Evolutionary conservation across 2,329 filamentous ascomycete genomes (phyloP).

Genomic region (Arthrobotrys entomopaga): DNA sequence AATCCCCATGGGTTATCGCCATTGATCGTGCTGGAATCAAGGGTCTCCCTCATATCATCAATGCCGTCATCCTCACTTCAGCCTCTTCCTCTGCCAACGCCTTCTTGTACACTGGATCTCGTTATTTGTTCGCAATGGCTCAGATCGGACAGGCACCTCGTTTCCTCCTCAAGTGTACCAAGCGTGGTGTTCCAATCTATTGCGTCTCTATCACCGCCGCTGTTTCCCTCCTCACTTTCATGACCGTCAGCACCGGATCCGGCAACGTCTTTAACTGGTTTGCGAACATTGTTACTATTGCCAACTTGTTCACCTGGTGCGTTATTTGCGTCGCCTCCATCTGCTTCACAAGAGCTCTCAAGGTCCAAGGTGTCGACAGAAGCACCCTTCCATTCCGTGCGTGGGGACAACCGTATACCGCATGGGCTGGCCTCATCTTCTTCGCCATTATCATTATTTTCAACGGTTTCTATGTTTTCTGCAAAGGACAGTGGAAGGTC

Average conservation of each 20-base stretch:
- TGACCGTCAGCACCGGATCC: constrained; percentile 61
- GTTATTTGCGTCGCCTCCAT: constrained; percentile 70
- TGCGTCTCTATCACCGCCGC: constrained; percentile 65
- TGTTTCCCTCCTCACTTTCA: constrained; percentile 60
- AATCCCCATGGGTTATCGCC: constrained; percentile 68
- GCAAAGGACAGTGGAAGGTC: constrained; percentile 71
- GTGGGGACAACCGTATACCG: constrained; percentile 71
- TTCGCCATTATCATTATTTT: constrained; percentile 74
- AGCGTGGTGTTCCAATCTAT: constrained; percentile 70
- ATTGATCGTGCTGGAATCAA: constrained; percentile 64
- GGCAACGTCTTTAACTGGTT: constrained; percentile 73
- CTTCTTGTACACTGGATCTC: constrained; percentile 67
- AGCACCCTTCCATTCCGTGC: constrained; percentile 68
- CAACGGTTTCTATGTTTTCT: constrained; percentile 81
- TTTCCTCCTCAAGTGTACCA: constrained; percentile 71
- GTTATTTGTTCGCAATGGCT: constrained; percentile 68
- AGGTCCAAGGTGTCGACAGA: constrained; percentile 66
- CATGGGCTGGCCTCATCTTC: constrained; percentile 70
- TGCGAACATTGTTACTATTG: constrained; percentile 74
- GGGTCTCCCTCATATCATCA: constrained; percentile 73
- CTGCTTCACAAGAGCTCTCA: constrained; percentile 70
- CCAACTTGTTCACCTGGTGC: constrained; percentile 71
- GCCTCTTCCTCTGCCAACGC: constrained; percentile 70
- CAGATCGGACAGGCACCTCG: constrained; percentile 73
- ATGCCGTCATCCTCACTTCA: constrained; percentile 74